These are phyloP conservation scores for Leccinellum rugosiceps DNA, from an alignment of 768 basidiomycete species.

Conservation along the genomic window DNA sequence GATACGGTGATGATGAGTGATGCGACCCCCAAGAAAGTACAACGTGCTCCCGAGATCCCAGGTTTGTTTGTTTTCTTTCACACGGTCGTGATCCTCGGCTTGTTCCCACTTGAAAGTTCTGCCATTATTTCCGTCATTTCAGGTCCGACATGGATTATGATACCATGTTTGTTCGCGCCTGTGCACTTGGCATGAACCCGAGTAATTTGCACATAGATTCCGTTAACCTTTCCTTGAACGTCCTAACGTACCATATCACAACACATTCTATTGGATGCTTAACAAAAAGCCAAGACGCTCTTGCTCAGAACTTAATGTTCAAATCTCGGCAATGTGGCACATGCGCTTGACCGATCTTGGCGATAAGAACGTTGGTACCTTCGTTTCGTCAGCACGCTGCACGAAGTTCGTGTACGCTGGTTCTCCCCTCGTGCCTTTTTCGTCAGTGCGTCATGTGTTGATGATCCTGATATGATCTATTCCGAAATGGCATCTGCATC, in stretches of 20 bases:
- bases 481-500: conserved; percentile 10
- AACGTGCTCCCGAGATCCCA: background rate
- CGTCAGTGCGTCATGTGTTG: background rate
- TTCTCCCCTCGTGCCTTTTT: conserved; percentile 13
- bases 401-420: background rate
- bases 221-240: background rate
- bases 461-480: background rate
- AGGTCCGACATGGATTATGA: background rate
- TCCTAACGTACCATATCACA: background rate
- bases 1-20: background rate
- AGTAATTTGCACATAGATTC: background rate
- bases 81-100: background rate
- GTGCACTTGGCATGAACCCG: background rate
- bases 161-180: background rate
- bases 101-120: background rate
- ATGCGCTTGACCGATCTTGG: background rate
- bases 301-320: background rate
- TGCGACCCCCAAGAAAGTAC: background rate
- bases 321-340: background rate
- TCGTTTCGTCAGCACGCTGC: background rate
- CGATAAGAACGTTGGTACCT: background rate
- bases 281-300: background rate
- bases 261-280: background rate
- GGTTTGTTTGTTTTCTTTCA: background rate
- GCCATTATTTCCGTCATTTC: background rate